Percentiles rank a stretch among this genome's conserved stretches.
Conservation (phyloP, 495 filamentous ascomycete species). For the Podospora appendiculata region DNA sequence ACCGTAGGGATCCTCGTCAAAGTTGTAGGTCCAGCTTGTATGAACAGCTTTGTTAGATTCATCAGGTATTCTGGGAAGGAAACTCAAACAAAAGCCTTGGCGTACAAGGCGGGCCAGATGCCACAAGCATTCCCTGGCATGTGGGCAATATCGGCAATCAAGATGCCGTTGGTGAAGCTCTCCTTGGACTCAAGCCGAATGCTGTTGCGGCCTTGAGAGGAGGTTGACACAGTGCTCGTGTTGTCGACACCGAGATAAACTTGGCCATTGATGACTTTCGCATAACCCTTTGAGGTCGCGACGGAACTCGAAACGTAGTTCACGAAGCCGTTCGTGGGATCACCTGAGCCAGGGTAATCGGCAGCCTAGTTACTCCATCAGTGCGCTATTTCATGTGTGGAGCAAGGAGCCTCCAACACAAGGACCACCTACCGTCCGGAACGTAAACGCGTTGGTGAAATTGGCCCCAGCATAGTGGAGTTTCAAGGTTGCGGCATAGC, state of each 20-base stretch:
- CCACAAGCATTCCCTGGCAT: conserved; percentile 64
- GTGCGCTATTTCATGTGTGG: neutral
- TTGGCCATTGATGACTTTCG: conserved; percentile 37
- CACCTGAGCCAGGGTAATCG: conserved; percentile 20
- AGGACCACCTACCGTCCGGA: conserved; percentile 6
- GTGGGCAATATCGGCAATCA: conserved; percentile 60
- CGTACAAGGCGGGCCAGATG: conserved; percentile 52
- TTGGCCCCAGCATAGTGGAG: conserved; percentile 13
- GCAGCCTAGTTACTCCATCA: neutral
- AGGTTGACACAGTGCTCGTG: conserved; percentile 23
- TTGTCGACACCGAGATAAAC: conserved; percentile 40
- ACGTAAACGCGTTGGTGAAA: conserved; percentile 18
- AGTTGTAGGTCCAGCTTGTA: conserved; percentile 29
- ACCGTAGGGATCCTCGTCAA: conserved; percentile 40
- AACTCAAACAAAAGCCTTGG: neutral
- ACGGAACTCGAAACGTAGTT: conserved; percentile 45
- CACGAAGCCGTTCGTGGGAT: conserved; percentile 55
- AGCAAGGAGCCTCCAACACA: too few relatives aligned
- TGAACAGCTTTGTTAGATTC: conserved; percentile 3
- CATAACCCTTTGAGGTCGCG: conserved; percentile 39
- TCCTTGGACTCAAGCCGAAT: conserved; percentile 57
- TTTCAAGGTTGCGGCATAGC: conserved; percentile 3
- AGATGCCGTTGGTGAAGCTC: conserved; percentile 53
- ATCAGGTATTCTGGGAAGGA: neutral
- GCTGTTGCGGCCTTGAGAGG: conserved; percentile 48